Base-by-base conservation (phyloP, 805 yeast genomes). In the Candida krabiensis region DNA sequence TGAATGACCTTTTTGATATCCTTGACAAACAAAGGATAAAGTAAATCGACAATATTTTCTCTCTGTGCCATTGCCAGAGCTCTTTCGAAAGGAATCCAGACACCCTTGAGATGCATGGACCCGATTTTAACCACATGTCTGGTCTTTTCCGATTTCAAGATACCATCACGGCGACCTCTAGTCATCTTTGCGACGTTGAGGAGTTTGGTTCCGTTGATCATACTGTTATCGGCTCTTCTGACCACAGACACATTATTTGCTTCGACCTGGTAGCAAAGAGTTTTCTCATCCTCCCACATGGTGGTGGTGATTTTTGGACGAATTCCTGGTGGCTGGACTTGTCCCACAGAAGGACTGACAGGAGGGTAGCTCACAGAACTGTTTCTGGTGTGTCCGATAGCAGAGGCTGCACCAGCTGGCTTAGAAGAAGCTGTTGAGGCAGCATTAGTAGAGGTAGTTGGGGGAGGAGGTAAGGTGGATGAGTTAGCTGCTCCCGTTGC, bases 211-310 rank as follows among this genome's bases (percentile, higher is more conserved):
- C 85, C 86, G 54, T 80, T 80, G 53, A 80, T 79, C 79, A 79
- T 78, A 58, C 80, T 78, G 52, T 79, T 80, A 52, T 80, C 86
- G 22, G 82, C 83, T 47, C 86, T 65, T 50, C 86, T 64, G 19
- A 79, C 82, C 19, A 80, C 84, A 3, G 77, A 65, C 28, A 80
- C 80, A 35, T 79, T 79, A 51, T 79, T 77, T 37, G 82, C 79
- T 44, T 79, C 85, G 27, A 80, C 85, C 56, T 80, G 86, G 56
- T 79, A 80, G 51, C 86, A 80, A 32, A 79, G 61, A 2, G 85
- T 79, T 46, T 76, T 76, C 49, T 80, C 85, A 52, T 79, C 85
- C 58, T 79, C 85, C 86, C 86, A 80, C 77, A 77, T 77, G 12
- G 83, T 79, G 26, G 84, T 79, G 29, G 84, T 78, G 39, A 79